Percentiles rank a stretch among this genome's conserved stretches.
These are phyloP conservation scores for Thalassia testudinum DNA, from an alignment of 116 monocot genomes.

Conservation along the genomic window DNA sequence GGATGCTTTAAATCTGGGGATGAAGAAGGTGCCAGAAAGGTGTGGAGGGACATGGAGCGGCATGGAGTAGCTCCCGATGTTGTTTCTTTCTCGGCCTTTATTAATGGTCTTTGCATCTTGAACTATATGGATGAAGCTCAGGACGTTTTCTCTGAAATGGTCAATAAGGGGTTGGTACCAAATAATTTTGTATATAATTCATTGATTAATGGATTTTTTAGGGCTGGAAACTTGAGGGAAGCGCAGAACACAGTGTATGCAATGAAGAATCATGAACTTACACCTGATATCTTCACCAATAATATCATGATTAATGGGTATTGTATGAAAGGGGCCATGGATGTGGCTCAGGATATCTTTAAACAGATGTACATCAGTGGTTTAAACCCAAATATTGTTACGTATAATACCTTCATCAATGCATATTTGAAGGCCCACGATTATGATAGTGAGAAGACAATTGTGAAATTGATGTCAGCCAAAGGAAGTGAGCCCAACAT, in stretches of 20 bases:
- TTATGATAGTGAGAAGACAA: constrained; percentile 22
- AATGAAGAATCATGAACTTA: constrained; percentile 56
- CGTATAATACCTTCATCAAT: constrained; percentile 72
- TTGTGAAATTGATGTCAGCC: constrained; percentile 40
- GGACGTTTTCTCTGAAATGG: constrained; percentile 48
- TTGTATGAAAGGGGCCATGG: constrained; percentile 40
- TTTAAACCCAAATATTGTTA: constrained; percentile 45
- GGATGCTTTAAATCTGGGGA: constrained; percentile 62
- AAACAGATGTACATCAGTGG: constrained; percentile 29
- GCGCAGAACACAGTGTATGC: constrained; percentile 38
- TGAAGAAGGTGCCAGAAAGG: constrained; percentile 28
- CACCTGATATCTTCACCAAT: constrained; percentile 68
- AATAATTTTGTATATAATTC: constrained; percentile 85
- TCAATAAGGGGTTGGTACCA: constrained; percentile 48
- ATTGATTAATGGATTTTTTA: constrained; percentile 54
- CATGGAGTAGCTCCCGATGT: constrained; percentile 52
- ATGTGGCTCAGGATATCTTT: constrained; percentile 35
- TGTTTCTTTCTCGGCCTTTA: constrained; percentile 71
- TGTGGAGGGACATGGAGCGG: constrained; percentile 63
- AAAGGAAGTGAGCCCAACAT: constrained; percentile 62
- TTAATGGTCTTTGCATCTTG: constrained; percentile 61
- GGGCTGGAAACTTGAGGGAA: constrained; percentile 41
- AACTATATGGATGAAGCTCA: constrained; percentile 41
- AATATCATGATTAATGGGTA: constrained; percentile 83
- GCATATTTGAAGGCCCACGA: constrained; percentile 41